phyloP scores from a whole-genome alignment of 2,329 filamentous ascomycete genomes.

The Hymenoscyphus scutula region DNA sequence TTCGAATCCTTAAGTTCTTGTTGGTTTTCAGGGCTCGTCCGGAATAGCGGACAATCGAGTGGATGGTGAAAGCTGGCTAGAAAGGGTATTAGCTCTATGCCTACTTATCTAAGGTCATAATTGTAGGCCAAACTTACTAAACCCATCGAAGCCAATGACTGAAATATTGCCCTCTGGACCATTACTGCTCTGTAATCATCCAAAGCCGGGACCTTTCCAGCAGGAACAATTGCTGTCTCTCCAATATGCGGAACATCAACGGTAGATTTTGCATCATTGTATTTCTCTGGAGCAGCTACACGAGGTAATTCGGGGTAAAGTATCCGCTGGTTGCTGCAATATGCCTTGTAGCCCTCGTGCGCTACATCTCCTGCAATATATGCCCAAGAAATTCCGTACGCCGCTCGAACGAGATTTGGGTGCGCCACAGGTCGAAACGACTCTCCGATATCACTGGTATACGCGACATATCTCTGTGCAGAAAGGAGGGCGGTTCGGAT shows the following conservation, averaged over 20 bases:
- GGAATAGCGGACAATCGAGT: slow-evolving; percentile 82
- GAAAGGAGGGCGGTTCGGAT: slow-evolving; percentile 83
- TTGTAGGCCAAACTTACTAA: slow-evolving; percentile 60
- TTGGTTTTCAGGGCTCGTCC: slow-evolving; percentile 79
- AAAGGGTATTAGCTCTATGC: neutral
- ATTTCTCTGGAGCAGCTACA: slow-evolving; percentile 31
- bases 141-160: slow-evolving; percentile 88
- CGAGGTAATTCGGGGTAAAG: slow-evolving; percentile 63
- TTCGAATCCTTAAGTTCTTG: slow-evolving; percentile 73
- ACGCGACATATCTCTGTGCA: slow-evolving; percentile 93
- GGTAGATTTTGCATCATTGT: slow-evolving; percentile 33
- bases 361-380: slow-evolving; percentile 89
- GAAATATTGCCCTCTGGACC: slow-evolving; percentile 87
- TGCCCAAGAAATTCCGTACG: slow-evolving; percentile 89
- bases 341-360: slow-evolving; percentile 94
- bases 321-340: slow-evolving; percentile 76
- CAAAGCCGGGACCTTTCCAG: slow-evolving; percentile 62
- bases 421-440: slow-evolving; percentile 92
- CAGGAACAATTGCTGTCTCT: slow-evolving; percentile 25
- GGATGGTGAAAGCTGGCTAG: slow-evolving; percentile 30
- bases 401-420: slow-evolving; percentile 73
- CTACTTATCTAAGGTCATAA: neutral
- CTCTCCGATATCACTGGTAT: slow-evolving; percentile 94
- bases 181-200: slow-evolving; percentile 92
- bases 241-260: slow-evolving; percentile 16